These are phyloP conservation scores for Leccinum solheimii DNA, from an alignment of 1,284 basidiomycete genomes.

Conservation along the genomic window DNA sequence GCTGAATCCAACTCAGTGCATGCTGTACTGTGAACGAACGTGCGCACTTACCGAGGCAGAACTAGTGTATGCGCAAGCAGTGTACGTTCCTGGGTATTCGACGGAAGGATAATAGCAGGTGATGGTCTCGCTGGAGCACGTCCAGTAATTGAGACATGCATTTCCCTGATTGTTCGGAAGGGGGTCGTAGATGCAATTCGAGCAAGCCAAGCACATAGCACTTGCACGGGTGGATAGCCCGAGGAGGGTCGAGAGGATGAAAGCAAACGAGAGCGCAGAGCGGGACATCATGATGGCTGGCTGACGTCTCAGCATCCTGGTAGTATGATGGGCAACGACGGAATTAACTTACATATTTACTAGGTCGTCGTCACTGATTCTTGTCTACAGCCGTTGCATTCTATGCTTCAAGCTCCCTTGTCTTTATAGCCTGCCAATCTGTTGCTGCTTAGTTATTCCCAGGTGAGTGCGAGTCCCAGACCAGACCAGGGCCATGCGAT, in stretches of 20 bases:
- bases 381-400: neutral
- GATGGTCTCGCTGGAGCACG: slow-evolving; percentile 11
- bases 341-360: too few relatives aligned
- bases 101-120: slow-evolving; percentile 18
- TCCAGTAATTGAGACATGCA: slow-evolving; percentile 19
- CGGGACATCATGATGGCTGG: slow-evolving; percentile 6
- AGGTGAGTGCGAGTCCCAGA: too few relatives aligned
- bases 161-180: slow-evolving; percentile 14
- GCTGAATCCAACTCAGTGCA: neutral
- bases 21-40: too few relatives aligned
- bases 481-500: too few relatives aligned
- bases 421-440: too few relatives aligned
- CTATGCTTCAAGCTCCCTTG: too few relatives aligned
- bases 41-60: neutral
- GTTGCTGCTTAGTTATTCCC: too few relatives aligned
- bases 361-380: too few relatives aligned
- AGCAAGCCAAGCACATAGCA: slow-evolving; percentile 10
- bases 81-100: slow-evolving; percentile 16
- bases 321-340: neutral
- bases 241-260: slow-evolving; percentile 9
- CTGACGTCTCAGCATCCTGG: neutral
- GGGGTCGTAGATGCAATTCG: slow-evolving; percentile 14
- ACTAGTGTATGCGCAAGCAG: slow-evolving; percentile 8
- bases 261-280: neutral
- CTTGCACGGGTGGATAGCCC: slow-evolving; percentile 6